phyloP scores from a whole-genome alignment of 2,329 filamentous ascomycete genomes.

The Claviceps sp. region DNA sequence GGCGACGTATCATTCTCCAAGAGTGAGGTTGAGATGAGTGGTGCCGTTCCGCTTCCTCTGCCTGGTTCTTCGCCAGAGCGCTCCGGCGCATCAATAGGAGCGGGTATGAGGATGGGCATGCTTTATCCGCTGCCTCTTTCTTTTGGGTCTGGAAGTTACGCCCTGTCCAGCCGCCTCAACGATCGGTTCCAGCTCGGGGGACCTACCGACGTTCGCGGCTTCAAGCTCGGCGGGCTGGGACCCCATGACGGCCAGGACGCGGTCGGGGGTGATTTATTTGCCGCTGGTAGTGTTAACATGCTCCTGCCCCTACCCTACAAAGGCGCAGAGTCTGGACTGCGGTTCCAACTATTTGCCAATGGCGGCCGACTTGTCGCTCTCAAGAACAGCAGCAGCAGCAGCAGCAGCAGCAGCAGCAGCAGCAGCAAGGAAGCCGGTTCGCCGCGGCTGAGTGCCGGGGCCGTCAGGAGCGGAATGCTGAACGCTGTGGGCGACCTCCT shows the following conservation, averaged over 20 bases:
- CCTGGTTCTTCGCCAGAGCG: slow-evolving; percentile 49
- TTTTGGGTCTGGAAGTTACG: slow-evolving; percentile 33
- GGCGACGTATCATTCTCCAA: slow-evolving; percentile 94
- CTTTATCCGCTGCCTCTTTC: slow-evolving; percentile 68
- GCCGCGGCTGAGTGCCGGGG: slow-evolving; percentile 23
- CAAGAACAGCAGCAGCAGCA: slow-evolving; percentile 40
- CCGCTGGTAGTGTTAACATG: slow-evolving; percentile 76
- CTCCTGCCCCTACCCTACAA: slow-evolving; percentile 73
- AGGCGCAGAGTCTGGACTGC: slow-evolving; percentile 69
- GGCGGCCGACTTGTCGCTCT: slow-evolving; percentile 74
- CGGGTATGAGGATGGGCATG: slow-evolving; percentile 66
- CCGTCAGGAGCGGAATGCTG: slow-evolving; percentile 40
- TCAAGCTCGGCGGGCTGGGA: slow-evolving; percentile 78
- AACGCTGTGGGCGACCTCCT: slow-evolving; percentile 56
- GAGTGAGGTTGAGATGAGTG: slow-evolving; percentile 71
- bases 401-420: slow-evolving; percentile 33
- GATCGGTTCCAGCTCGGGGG: slow-evolving; percentile 93
- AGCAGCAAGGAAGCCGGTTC: slow-evolving; percentile 28
- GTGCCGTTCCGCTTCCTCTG: slow-evolving; percentile 59
- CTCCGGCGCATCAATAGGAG: slow-evolving; percentile 71
- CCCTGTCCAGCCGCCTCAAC: slow-evolving; percentile 66
- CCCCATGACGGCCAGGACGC: slow-evolving; percentile 77
- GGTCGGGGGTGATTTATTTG: slow-evolving; percentile 83
- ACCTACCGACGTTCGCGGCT: slow-evolving; percentile 87
- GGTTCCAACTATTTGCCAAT: slow-evolving; percentile 84